Base-by-base conservation (phyloP, 495 filamentous ascomycete genomes). In the Podospora conica region DNA sequence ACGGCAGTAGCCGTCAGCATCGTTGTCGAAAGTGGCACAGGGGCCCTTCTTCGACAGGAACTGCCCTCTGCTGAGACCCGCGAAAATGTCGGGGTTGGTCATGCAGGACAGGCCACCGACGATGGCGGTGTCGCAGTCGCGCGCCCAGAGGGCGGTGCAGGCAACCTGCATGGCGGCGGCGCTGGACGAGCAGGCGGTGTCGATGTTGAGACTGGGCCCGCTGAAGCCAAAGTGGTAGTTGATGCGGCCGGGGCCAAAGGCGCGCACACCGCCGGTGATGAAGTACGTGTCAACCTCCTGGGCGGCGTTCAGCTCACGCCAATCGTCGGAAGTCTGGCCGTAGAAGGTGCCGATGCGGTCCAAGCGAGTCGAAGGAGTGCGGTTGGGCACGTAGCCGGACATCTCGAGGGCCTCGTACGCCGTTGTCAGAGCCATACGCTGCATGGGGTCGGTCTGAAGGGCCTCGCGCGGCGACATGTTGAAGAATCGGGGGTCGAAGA, bases 391-490 rank as follows among this genome's bases (percentile, higher is more conserved):
- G 70, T 93, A 93, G 0, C 93, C 93, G 28, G 91, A 88, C 88
- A 92, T 92, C 74, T 97, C 93, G 3, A 97, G 82, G 0, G 93
- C 93, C 71, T 96, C 92, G 67, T 96, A 96, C 1, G 91, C 91
- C 22, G 91, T 96, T 5, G 88, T 85, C 33, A 97, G 77, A 1
- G 90, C 91, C 70, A 96, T 82, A 53, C 93, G 85, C 74, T 96
- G 93, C 79, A 93, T 92, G 1, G 93, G 93, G 74, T 97, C 93
- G 0, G 91, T 93, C 68, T 96, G 91, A 55, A 85, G 82, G 7
- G 93, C 93, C 79, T 97, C 93, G 66, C 92, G 89, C 2, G 93
- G 92, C 18, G 93, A 97, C 88, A 97, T 96, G 77, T 93, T 96
- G 86, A 97, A 97, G 78, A 96, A 96, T 0, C 87, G 83, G 29